Evolutionary conservation across 1,284 basidiomycete genomes (phyloP).

Genomic region (Cyathus olla): DNA sequence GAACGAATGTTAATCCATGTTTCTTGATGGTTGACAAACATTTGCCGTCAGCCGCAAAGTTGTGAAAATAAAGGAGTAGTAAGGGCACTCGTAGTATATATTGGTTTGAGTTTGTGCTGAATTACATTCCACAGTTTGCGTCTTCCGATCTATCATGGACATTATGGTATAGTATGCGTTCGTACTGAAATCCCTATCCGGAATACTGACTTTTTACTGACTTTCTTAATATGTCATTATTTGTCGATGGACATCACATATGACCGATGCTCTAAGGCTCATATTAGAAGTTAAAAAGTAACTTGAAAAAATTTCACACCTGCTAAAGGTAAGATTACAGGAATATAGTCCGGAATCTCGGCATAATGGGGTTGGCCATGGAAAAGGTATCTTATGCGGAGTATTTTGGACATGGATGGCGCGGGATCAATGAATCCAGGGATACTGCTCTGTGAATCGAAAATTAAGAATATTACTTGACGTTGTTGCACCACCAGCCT

Average conservation of each 20-base stretch:
- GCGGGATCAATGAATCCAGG: conserved; percentile 84
- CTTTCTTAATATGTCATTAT: too few species aligned
- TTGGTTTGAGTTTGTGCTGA: too few species aligned
- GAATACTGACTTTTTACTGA: too few species aligned
- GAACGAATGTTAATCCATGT: too few species aligned
- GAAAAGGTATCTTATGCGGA: conserved; percentile 85
- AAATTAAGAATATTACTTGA: conserved; percentile 4
- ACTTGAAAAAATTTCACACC: conserved; percentile 53
- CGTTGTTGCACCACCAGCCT: conserved; percentile 10
- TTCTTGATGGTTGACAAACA: too few species aligned
- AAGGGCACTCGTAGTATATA: too few species aligned
- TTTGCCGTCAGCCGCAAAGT: too few species aligned
- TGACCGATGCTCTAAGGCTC: conserved; percentile 16
- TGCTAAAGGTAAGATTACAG: conserved; percentile 83
- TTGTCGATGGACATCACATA: conserved; percentile 4
- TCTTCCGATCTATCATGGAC: too few species aligned
- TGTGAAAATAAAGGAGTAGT: too few species aligned
- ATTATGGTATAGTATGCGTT: too few species aligned
- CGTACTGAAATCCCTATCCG: too few species aligned
- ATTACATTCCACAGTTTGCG: too few species aligned
- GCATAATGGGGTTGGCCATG: conserved; percentile 80
- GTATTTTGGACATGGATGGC: conserved; percentile 72
- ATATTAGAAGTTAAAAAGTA: conserved; percentile 2
- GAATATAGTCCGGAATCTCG: conserved; percentile 76
- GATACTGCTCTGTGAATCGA: conserved; percentile 62